Evolutionary conservation across 768 basidiomycete genomes (phyloP).

Genomic region (Floccularia luteovirens): DNA sequence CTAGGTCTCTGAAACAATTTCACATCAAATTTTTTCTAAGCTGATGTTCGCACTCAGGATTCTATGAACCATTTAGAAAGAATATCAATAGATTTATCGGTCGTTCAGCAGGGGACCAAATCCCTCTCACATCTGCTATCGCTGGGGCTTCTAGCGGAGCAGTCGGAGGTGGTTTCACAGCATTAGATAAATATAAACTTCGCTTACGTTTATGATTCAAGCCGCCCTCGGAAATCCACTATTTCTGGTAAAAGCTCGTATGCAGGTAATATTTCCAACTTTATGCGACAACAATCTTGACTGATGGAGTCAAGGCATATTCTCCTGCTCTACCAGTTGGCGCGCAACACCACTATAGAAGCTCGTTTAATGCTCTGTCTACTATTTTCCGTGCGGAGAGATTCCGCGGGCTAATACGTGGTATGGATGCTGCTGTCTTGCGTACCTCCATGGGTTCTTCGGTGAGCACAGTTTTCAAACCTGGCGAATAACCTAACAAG

Average conservation of each 20-base stretch:
- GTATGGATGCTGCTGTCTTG: slow-evolving; percentile 89
- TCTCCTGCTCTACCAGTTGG: slow-evolving; percentile 93
- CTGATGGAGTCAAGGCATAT: slow-evolving; percentile 55
- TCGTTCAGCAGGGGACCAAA: slow-evolving; percentile 50
- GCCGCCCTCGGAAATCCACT: slow-evolving; percentile 82
- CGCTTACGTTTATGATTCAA: too few species aligned
- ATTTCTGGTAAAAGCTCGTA: slow-evolving; percentile 94
- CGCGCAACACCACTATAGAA: slow-evolving; percentile 88
- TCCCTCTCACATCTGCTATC: slow-evolving; percentile 68
- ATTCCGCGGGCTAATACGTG: slow-evolving; percentile 74
- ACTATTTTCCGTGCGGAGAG: slow-evolving; percentile 79
- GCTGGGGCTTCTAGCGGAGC: slow-evolving; percentile 90
- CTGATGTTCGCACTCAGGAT: slow-evolving; percentile 57
- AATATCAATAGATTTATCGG: slow-evolving; percentile 66
- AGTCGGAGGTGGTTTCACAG: slow-evolving; percentile 61
- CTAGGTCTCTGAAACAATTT: slow-evolving; percentile 49
- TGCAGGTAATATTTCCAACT: slow-evolving; percentile 55
- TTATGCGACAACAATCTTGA: neutral
- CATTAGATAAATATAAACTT: too few species aligned
- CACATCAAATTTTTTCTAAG: neutral
- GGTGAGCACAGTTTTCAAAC: too few species aligned
- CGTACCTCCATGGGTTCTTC: slow-evolving; percentile 94
- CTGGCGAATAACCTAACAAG: too few species aligned
- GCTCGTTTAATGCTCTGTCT: slow-evolving; percentile 69
- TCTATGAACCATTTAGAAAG: slow-evolving; percentile 89